Base-by-base conservation (phyloP, 495 filamentous ascomycete genomes). In the Ramalina intermedia region DNA sequence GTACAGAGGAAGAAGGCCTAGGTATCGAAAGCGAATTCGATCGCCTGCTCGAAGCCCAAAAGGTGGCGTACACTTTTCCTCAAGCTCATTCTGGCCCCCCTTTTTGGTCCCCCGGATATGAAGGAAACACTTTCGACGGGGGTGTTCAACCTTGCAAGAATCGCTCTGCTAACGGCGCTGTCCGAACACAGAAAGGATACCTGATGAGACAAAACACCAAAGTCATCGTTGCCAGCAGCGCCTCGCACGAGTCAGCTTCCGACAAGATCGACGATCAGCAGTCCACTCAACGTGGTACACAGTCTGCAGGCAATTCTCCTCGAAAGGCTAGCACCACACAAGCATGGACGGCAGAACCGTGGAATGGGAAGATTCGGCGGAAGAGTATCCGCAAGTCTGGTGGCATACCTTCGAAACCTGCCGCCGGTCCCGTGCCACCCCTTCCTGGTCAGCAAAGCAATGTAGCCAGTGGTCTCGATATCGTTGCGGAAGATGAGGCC, bases 131-230 rank as follows among this genome's bases (percentile, higher is more conserved):
- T 46, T 33, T 53, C 37, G 63, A 54, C 24, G 57, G 64, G 51
- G 56, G 57, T 23, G 61, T 64, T 21, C 50, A 46, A 17, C 55
- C 49, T 8, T 43, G 50, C 23, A 39, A n/a, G 44, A 45, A 43
- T 48, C 11, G 16, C 37, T 20, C 57, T 67, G 71, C 84, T 89
- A 80, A 89, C 69, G 58, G 63, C 43, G 56, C 50, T 48, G 52
- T 62, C 40, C 66, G 57, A 14, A 67, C 70, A 80, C 82, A 98
- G 91, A 86, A 91, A 70, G 91, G 91, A 18, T 98, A 98, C 58
- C 74, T 98, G 27, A 96, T 96, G 91, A 79, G 91, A 55, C 91
- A 98, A 54, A 98, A 96, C 63, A 96, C 91, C 16, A 96, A 95
- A 60, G 77, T 98, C 39, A 85, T 98, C 46, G 84, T 95, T 49